Percentiles rank a stretch among this genome's conserved stretches.
These are phyloP conservation scores for Microsporum audouinii DNA, from an alignment of 2,329 filamentous ascomycete genomes.

Conservation along the genomic window DNA sequence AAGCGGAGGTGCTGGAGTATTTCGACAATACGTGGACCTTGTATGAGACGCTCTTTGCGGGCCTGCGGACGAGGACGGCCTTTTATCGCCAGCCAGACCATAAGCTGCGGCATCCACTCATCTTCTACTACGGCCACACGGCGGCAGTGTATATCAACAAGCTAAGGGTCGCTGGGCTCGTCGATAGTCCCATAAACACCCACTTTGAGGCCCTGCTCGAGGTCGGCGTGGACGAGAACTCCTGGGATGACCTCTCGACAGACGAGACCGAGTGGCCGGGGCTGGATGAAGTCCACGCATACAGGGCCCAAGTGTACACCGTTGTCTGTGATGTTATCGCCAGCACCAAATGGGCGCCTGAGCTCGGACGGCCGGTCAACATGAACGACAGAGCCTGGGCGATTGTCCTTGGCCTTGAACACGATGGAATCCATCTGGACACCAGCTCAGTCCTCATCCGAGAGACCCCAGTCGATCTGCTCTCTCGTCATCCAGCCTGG, in stretches of 20 bases:
- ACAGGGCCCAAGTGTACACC: background rate
- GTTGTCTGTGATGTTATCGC: background rate
- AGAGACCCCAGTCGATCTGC: background rate
- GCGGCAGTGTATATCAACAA: background rate
- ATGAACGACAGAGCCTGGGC: background rate
- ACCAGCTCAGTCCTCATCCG: background rate
- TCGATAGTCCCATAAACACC: background rate
- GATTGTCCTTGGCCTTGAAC: background rate
- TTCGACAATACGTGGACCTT: background rate
- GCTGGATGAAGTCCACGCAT: background rate
- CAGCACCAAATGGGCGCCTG: background rate
- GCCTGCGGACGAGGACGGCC: background rate
- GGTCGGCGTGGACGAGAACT: background rate
- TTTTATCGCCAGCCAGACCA: background rate
- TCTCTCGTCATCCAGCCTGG: background rate
- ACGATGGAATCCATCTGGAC: conserved; percentile 1
- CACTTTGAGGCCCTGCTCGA: background rate
- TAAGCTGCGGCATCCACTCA: background rate
- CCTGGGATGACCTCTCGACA: background rate
- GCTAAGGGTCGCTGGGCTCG: background rate
- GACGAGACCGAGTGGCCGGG: background rate
- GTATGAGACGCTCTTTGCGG: background rate
- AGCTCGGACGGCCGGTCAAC: background rate
- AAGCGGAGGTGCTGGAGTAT: background rate
- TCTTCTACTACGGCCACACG: background rate